Base-by-base conservation (phyloP, 495 filamentous ascomycete species). In the Hypoxylon perforatum region DNA sequence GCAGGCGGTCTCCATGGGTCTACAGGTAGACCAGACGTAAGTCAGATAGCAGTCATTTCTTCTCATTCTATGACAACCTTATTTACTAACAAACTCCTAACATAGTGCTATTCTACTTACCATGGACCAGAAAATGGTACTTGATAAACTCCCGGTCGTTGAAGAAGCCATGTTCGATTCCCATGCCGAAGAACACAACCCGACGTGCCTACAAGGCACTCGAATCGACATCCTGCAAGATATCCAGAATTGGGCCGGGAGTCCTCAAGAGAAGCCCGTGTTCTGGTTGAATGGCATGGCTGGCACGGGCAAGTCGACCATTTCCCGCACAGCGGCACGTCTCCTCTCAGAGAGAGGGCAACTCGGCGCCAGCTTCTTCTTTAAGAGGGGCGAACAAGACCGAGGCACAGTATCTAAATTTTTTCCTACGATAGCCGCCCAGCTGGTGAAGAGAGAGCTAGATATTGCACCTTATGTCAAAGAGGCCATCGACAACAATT, bases 361-460 rank as follows among this genome's bases (percentile, higher is more conserved):
- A 14, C 76, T 76, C 17, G 72, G 71, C 28, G 75, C 70, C 0
- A 83, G 76, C 65, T 85, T 85, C 70, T 84, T 87, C 73, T 87
- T 87, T 69, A 82, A 81, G 39, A 77, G 75, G 61, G 78, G 80
- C 15, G 78, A 80, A 19, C 72, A 73, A 0, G 80, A 85, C 51
- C 72, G 76, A 46, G 77, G 74, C 5, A 77, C 70, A 23, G 79
- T 79, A 5, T 69, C 35, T 6, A 74, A 69, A 19, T 70, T 86
- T 58, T 77, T 87, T 45, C 66, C 82, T 6, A 84, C 80, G 5
- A 73, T 87, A 15, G 74, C 76, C 17, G 35, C 39, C 44, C 80
- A 87, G 56, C 66, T 87, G 6, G 65, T 76, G 6, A 56, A 50
- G 6, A 52, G 33, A n/a, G 53, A 74, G 11, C 76, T 75, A 12